Evolutionary conservation across 1,284 basidiomycete genomes (phyloP), one percentile per base, ranked within the genome.

Genomic region (Heterobasidion irregulare): DNA sequence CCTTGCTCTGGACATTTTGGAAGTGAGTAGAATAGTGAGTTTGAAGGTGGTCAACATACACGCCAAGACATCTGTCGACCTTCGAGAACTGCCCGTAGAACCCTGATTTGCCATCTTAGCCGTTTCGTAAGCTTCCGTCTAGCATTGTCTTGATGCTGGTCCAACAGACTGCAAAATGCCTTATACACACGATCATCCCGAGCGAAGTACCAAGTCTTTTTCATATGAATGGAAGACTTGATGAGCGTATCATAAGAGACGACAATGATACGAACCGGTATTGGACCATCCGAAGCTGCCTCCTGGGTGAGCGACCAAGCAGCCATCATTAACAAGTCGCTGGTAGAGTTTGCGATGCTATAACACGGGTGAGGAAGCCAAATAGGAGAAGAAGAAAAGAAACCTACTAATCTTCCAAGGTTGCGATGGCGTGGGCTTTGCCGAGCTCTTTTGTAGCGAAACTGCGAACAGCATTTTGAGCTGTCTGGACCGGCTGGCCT

Each of bases 361-460:
- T 35, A 52, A 54, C 44, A 47, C 26, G 57, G 46, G 33, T 48
- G 38, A 35, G 7, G 44, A 47, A 32, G 56, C 50, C 49, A 18
- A 54, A 46, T 26, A 53, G 34, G 32, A 34, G 58, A 18, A 55
- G 47, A 26, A 53, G 44, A 46, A 32, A 44, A 18, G 9, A 26
- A n/a, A 66, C 85, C 65, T 65, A 92, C 89, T 92, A 92, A 63
- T 92, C 89, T 63, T 92, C 90, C 32, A 92, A 70, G 0, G 86
- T 75, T 4, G 89, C 86, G 56, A 92, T 90, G 44, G 82, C 70
- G 43, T 84, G 80, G 1, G 87, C 86, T 62, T 85, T 87, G 8
- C 85, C 87, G 8, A 92, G 70, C 58, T 89, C 84, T 60, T 76
- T 82, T 0, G 89, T 91, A 0, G 88, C 84, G 66, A 92, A 92